A percentile compares a stretch with the other conserved stretches of the same genome.
Evolutionary conservation across 306 rosid species (phyloP).

Genomic region (Cercis canadensis): DNA sequence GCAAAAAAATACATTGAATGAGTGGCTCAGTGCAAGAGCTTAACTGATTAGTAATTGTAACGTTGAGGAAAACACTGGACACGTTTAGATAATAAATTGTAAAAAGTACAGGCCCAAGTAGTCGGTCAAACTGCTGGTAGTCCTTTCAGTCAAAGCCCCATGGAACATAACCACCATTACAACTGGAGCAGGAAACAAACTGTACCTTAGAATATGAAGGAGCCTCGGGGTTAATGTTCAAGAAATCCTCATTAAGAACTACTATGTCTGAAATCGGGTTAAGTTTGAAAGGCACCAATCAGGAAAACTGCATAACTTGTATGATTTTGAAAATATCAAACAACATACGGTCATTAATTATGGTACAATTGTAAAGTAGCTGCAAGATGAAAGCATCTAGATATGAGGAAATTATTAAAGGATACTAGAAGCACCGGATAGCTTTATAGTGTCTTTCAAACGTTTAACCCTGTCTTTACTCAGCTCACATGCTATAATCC

Average conservation of each 20-base stretch:
- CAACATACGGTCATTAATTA: background rate
- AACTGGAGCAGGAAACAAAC: conserved; percentile 27
- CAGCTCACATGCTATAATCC: conserved; percentile 82
- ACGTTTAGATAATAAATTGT: background rate
- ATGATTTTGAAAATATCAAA: conserved; percentile 3
- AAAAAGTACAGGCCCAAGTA: background rate
- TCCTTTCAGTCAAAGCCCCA: background rate
- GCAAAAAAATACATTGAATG: background rate
- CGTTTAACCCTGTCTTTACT: conserved; percentile 71
- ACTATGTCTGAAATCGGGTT: conserved; percentile 67
- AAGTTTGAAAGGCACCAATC: conserved; percentile 44
- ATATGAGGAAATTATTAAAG: conserved; percentile 26
- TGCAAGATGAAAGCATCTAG: conserved; percentile 14
- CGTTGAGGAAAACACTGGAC: background rate
- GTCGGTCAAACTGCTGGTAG: background rate
- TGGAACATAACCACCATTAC: background rate
- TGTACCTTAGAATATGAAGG: conserved; percentile 74
- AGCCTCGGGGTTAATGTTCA: conserved; percentile 62
- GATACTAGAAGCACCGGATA: conserved; percentile 95
- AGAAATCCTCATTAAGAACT: conserved; percentile 84
- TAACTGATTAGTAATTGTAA: background rate
- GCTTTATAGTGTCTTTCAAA: conserved; percentile 66
- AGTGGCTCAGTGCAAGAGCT: background rate
- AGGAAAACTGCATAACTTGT: conserved; percentile 12
- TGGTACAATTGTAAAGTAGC: conserved; percentile 13